Conservation (phyloP, 805 yeast genomes). For the Pichia insulana region DNA sequence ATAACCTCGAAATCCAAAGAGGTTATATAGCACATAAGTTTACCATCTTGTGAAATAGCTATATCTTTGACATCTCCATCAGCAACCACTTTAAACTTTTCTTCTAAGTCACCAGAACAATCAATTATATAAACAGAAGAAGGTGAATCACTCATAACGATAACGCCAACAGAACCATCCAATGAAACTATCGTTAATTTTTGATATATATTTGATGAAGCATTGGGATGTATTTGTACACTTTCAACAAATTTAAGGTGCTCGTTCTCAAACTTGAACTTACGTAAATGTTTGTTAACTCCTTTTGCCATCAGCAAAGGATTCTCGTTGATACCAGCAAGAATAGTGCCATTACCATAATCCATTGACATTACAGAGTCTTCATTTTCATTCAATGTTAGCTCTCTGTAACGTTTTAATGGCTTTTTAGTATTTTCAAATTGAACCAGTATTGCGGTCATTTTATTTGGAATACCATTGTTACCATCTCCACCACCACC, state of each 20-base stretch:
- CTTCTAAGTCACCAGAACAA: constrained; percentile 40
- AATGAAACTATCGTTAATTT: constrained; percentile 51
- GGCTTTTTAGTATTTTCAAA: constrained; percentile 39
- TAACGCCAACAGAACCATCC: constrained; percentile 55
- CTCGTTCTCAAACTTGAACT: constrained; percentile 49
- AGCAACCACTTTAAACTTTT: constrained; percentile 46
- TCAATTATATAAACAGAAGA: constrained; percentile 56
- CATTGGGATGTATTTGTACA: constrained; percentile 47
- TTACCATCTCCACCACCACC: constrained; percentile 98
- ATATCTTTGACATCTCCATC: constrained; percentile 53
- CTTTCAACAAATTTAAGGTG: constrained; percentile 54
- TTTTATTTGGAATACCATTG: constrained; percentile 79
- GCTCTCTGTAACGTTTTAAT: constrained; percentile 55
- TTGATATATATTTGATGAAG: constrained; percentile 47
- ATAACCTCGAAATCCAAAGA: constrained; percentile 42
- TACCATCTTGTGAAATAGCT: constrained; percentile 58
- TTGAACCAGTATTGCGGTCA: constrained; percentile 56
- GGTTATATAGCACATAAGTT: constrained; percentile 56
- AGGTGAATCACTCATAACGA: constrained; percentile 61
- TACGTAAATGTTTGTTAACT: constrained; percentile 63
- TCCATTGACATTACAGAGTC: constrained; percentile 88
- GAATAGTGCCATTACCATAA: constrained; percentile 41
- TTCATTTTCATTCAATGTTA: constrained; percentile 43
- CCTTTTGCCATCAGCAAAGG: constrained; percentile 49
- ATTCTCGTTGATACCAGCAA: constrained; percentile 73